Conservation (phyloP, 352 stramenopile species). For the Phytophthora foliorum region DNA sequence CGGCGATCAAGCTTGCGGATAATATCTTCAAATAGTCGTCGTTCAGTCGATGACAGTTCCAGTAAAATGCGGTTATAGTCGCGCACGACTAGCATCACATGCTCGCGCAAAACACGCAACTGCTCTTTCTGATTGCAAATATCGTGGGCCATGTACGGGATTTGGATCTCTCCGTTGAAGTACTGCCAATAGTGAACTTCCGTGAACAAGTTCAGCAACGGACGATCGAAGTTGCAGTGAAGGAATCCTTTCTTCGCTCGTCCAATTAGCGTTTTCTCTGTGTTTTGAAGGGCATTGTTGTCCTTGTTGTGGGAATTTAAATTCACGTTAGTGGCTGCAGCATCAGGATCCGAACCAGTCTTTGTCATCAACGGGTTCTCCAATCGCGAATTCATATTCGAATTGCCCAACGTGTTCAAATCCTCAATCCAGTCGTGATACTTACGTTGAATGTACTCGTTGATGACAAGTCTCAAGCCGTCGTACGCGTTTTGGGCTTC, state of each 20-base stretch:
- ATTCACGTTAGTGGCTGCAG: slow-evolving; percentile 34
- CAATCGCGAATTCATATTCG: slow-evolving; percentile 81
- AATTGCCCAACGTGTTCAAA: slow-evolving; percentile 80
- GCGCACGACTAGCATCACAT: slow-evolving; percentile 95
- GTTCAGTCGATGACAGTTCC: slow-evolving; percentile 92
- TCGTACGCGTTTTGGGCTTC: slow-evolving; percentile 84
- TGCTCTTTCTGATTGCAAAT: slow-evolving; percentile 96
- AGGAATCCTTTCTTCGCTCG: slow-evolving; percentile 88
- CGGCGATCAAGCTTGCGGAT: slow-evolving; percentile 95
- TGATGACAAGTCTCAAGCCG: slow-evolving; percentile 81
- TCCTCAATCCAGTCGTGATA: slow-evolving; percentile 94
- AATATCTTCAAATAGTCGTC: slow-evolving; percentile 95
- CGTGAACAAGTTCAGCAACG: slow-evolving; percentile 93
- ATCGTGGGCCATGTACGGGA: slow-evolving; percentile 96
- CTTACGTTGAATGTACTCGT: slow-evolving; percentile 92
- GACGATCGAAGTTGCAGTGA: slow-evolving; percentile 96
- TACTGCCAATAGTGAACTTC: slow-evolving; percentile 94
- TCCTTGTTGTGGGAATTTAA: slow-evolving; percentile 54
- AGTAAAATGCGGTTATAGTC: slow-evolving; percentile 96
- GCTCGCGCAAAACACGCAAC: slow-evolving; percentile 91
- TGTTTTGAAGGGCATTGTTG: slow-evolving; percentile 79
- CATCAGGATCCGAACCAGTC: slow-evolving; percentile 40
- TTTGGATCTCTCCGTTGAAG: slow-evolving; percentile 94
- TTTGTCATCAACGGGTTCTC: slow-evolving; percentile 92
- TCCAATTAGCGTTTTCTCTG: slow-evolving; percentile 82